Evolutionary conservation across 2,329 filamentous ascomycete genomes (phyloP), one percentile per base, ranked within the genome.

Genomic region (Sarocladiaceae sp.): DNA sequence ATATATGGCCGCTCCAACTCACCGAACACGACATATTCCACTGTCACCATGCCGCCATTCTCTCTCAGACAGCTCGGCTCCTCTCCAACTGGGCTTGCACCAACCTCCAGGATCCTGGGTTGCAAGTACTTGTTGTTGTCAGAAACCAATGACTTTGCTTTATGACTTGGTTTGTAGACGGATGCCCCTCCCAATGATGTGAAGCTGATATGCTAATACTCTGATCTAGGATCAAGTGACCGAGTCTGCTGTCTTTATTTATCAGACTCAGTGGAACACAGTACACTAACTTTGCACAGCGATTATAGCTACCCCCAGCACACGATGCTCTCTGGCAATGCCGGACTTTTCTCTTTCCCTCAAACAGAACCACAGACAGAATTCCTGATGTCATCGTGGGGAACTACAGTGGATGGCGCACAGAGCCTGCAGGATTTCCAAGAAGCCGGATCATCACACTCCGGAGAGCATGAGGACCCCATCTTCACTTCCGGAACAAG

Each of bases 291-390:
- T 65, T 60, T 56, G 58, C 56, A 52, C 67, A 77, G 74, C 70
- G 72, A 77, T 50, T 76, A 72, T 62, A 79, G 74, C 67, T 73
- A 69, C 57, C 65, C 69, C 48, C 73, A 73, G 58, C 65, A 70
- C 59, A 65, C 69, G 50, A 66, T 78, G 65, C 60, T 70, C 56
- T 62, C 71, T 56, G 66, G 59, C 62, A 58, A 70, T 46, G 64
- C 64, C 53, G 70, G 70, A 61, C 69, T 76, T 61, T 76, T 76
- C 72, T 68, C 73, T 65, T 76, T 73, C 64, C 70, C 71, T 71
- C 74, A 77, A 59, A 73, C 74, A 72, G 75, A 72, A 74, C 72
- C 73, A 68, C 66, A 72, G 61, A 55, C 71, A 58, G 74, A 76
- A 69, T 69, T 74, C 61, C 66, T 76, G 48, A 62, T 62, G 66